Evolutionary conservation across 805 yeast genomes (phyloP).

Genomic region (Suhomyces tanzawaensis): DNA sequence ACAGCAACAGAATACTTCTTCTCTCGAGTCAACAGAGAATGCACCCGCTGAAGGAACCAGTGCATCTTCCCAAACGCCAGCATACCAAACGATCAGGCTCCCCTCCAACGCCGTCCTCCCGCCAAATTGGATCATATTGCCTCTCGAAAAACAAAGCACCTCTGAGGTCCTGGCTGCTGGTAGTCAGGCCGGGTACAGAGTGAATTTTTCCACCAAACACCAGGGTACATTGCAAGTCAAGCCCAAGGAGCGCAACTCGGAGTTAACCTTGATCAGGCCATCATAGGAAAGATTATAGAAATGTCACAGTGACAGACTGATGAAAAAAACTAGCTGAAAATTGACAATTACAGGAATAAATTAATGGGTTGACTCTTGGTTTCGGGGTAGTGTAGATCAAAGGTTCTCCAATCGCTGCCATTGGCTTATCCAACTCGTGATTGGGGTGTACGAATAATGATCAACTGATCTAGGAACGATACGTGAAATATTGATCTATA

Average conservation of each 20-base stretch:
- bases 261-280: slow-evolving; percentile 7
- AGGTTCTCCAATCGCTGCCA: too few relatives aligned
- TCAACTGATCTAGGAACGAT: too few relatives aligned
- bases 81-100: slow-evolving; percentile 18
- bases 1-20: neutral
- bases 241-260: slow-evolving; percentile 8
- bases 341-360: too few relatives aligned
- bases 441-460: too few relatives aligned
- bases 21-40: neutral
- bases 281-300: too few relatives aligned
- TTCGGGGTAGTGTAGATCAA: too few relatives aligned
- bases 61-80: too few relatives aligned
- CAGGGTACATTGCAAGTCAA: slow-evolving; percentile 16
- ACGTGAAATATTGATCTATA: too few relatives aligned
- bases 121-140: slow-evolving; percentile 30
- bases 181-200: slow-evolving; percentile 6
- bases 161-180: neutral
- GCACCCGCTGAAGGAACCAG: neutral
- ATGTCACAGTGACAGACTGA: too few relatives aligned
- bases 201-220: slow-evolving; percentile 17
- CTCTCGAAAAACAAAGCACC: slow-evolving; percentile 12
- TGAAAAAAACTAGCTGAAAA: too few relatives aligned
- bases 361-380: too few relatives aligned
- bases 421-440: too few relatives aligned
- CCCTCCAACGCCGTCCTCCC: slow-evolving; percentile 28